A percentile compares a stretch with the other conserved stretches of the same genome.
These are phyloP conservation scores for Clitopilus passeckerianus DNA, from an alignment of 768 basidiomycete genomes.

Conservation along the genomic window DNA sequence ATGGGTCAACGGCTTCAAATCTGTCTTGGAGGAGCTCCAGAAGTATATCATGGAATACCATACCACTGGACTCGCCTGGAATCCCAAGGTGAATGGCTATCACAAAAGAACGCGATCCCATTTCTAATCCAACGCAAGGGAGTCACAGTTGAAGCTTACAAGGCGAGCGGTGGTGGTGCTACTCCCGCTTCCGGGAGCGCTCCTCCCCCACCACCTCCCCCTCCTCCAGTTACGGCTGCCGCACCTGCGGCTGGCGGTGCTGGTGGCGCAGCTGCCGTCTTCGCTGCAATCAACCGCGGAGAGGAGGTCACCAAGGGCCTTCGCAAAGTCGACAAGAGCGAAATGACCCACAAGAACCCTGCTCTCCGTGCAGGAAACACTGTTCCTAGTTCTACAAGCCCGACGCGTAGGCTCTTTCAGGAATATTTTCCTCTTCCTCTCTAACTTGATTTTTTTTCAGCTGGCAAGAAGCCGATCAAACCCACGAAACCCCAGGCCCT, in stretches of 20 bases:
- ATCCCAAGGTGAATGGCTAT: slow-evolving; percentile 53
- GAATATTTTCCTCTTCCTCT: neutral
- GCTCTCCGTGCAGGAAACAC: slow-evolving; percentile 64
- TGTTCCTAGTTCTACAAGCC: slow-evolving; percentile 31
- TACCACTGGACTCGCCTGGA: slow-evolving; percentile 87
- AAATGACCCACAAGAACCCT: slow-evolving; percentile 99
- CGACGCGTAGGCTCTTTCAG: slow-evolving; percentile 18
- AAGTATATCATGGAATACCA: slow-evolving; percentile 85
- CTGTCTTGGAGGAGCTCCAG: slow-evolving; percentile 70
- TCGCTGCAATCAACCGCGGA: slow-evolving; percentile 87
- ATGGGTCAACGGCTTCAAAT: slow-evolving; percentile 76
- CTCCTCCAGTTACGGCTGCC: slow-evolving; percentile 37
- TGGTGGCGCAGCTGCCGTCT: slow-evolving; percentile 73
- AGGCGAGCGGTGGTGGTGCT: slow-evolving; percentile 26
- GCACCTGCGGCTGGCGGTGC: slow-evolving; percentile 26
- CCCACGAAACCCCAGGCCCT: slow-evolving; percentile 83
- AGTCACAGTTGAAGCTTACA: slow-evolving; percentile 50
- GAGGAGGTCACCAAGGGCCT: slow-evolving; percentile 86
- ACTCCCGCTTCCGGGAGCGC: slow-evolving; percentile 44
- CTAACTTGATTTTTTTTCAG: slow-evolving; percentile 12
- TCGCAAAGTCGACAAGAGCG: slow-evolving; percentile 90
- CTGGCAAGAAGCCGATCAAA: slow-evolving; percentile 62
- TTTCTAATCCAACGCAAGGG: slow-evolving; percentile 35
- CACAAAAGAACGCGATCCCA: neutral
- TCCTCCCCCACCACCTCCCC: slow-evolving; percentile 51